Evolutionary conservation across 2,329 filamentous ascomycete species (phyloP).

Genomic region (Microdochium paspali): DNA sequence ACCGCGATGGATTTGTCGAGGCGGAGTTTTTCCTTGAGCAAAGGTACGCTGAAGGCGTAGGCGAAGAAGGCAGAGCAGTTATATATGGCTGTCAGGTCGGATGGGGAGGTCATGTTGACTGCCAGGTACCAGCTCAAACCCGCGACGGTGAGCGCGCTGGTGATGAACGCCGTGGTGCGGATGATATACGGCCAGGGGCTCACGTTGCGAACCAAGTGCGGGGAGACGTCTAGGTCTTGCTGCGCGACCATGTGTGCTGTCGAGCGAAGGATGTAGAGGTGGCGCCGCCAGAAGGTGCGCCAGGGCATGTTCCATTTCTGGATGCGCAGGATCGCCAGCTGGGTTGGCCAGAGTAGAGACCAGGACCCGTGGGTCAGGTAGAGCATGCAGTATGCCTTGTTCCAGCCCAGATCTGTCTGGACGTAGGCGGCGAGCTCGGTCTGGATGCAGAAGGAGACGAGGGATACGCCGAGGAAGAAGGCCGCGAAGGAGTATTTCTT

Average conservation of each 20-base stretch:
- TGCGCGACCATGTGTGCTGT: slow-evolving; percentile 76
- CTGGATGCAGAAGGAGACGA: slow-evolving; percentile 86
- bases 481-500: slow-evolving; percentile 82
- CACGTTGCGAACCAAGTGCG: slow-evolving; percentile 27
- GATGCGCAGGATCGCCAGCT: slow-evolving; percentile 70
- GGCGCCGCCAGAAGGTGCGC: slow-evolving; percentile 71
- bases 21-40: slow-evolving; percentile 77
- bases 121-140: slow-evolving; percentile 94
- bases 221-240: slow-evolving; percentile 56
- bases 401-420: slow-evolving; percentile 84
- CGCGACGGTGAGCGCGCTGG: slow-evolving; percentile 77
- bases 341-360: slow-evolving; percentile 78
- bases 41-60: slow-evolving; percentile 88
- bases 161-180: slow-evolving; percentile 71
- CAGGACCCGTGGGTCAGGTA: slow-evolving; percentile 95
- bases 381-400: slow-evolving; percentile 99
- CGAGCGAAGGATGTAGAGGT: slow-evolving; percentile 38
- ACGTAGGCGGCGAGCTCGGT: slow-evolving; percentile 95
- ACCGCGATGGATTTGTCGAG: slow-evolving; percentile 83
- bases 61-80: slow-evolving; percentile 99
- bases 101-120: slow-evolving; percentile 85
- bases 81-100: slow-evolving; percentile 94
- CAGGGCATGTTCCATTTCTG: slow-evolving; percentile 74
- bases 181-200: slow-evolving; percentile 60
- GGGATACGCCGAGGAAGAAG: slow-evolving; percentile 71